Percentiles rank a stretch among this genome's conserved stretches.
Conservation (phyloP, 1,284 basidiomycete species). For the Volvariella surrecta region DNA sequence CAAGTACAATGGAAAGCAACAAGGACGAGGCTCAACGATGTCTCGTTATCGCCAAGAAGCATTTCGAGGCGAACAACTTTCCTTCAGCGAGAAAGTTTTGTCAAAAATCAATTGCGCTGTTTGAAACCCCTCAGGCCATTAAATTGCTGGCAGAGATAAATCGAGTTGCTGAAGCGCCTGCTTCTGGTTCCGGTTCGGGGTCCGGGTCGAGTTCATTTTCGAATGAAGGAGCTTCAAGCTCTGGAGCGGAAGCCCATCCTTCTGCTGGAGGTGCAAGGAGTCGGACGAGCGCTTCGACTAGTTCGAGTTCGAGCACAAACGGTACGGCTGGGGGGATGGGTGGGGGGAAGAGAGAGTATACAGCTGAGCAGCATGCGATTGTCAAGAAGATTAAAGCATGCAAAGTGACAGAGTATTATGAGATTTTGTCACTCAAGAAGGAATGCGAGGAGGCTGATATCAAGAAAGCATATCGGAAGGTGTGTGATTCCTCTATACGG, state of each 20-base stretch:
- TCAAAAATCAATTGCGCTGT: slow-evolving; percentile 83
- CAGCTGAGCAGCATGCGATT: slow-evolving; percentile 75
- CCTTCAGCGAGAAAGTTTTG: slow-evolving; percentile 83
- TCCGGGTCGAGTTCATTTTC: slow-evolving; percentile 18
- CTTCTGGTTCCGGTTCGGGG: slow-evolving; percentile 20
- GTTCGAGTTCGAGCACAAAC: slow-evolving; percentile 15
- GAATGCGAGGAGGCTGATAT: slow-evolving; percentile 86
- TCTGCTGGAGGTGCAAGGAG: slow-evolving; percentile 60
- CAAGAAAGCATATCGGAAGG: slow-evolving; percentile 98
- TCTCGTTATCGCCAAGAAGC: slow-evolving; percentile 68
- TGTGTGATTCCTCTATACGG: slow-evolving; percentile 21
- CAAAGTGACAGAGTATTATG: slow-evolving; percentile 89
- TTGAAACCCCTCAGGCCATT: slow-evolving; percentile 73
- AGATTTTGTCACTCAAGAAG: slow-evolving; percentile 81
- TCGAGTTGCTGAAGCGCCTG: slow-evolving; percentile 27
- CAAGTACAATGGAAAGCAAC: slow-evolving; percentile 70
- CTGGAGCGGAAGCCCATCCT: slow-evolving; percentile 55
- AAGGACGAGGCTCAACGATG: slow-evolving; percentile 83
- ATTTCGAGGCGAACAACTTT: slow-evolving; percentile 65
- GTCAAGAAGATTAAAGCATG: slow-evolving; percentile 86
- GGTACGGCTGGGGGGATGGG: slow-evolving; percentile 47
- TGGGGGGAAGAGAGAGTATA: slow-evolving; percentile 78
- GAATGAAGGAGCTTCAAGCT: neutral
- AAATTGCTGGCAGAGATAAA: slow-evolving; percentile 63
- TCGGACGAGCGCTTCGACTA: slow-evolving; percentile 26